Base-by-base conservation (phyloP, 2,329 filamentous ascomycete genomes). In the Ophiostoma perfectum region DNA sequence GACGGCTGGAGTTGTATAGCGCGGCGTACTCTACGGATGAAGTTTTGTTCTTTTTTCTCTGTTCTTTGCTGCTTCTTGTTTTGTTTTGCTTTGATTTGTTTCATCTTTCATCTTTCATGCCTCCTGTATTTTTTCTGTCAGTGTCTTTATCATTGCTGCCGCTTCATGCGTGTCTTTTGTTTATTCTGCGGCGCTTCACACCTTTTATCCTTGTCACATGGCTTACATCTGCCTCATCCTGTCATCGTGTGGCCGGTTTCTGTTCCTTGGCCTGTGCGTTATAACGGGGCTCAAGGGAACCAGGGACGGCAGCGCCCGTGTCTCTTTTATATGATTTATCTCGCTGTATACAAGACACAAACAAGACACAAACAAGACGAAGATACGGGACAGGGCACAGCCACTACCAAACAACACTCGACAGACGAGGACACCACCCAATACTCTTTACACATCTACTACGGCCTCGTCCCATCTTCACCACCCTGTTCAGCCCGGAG, bases 21-120 rank as follows among this genome's bases (percentile, higher is more conserved):
- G 47, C 44, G 58, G 39, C 41, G 27, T 66, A 55, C 49, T 55
- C 47, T 55, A 27, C 27, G 58, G 12, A 55, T 60, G 52, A 65
- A 12, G 65, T 66, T 55, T 27, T 63, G 60, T 45, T 52, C 16
- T 45, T 65, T 38, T 36, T 36, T 16, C 42, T 7, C 42, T 44
- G 42, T 44, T 44, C 42, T 7, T 44, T 12, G 27, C 27, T 27
- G 42, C 42, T 1, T 55, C 11, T 27, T 55, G 47, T 7, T 49
- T 55, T 18, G 47, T 52, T 55, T 55, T 16, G 11, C 27, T 4
- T 36, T 64, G 16, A 14, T 52, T 41, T 55, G 12, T 58, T 41
- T 58, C 8, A 11, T 36, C 1, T 42, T 11, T 39, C 41, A 1
- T 64, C 16, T 27, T 47, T 39, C 18, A 38, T 14, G 27, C 27